A percentile compares a stretch with the other conserved stretches of the same genome.
phyloP scores from a whole-genome alignment of 345 rosid species.

The Noccaea bulbosa region DNA sequence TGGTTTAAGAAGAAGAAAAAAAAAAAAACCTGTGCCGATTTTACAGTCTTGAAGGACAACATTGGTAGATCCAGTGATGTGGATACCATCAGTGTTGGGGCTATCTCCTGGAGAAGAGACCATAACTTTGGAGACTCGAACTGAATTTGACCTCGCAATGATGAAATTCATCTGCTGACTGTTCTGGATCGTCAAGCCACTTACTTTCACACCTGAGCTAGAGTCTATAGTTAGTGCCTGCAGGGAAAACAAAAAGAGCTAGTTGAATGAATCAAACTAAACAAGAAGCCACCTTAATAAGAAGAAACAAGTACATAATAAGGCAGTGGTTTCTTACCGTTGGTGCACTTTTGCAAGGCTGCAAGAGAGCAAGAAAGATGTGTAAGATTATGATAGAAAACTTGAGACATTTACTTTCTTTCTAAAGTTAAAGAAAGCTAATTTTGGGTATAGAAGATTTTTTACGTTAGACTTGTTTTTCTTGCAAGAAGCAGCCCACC shows the following conservation, averaged over 20 bases:
- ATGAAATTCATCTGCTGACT: conserved; percentile 97
- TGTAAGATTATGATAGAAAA: conserved; percentile 33
- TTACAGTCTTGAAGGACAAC: conserved; percentile 86
- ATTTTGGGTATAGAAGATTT: conserved; percentile 1
- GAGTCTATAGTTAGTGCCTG: conserved; percentile 97
- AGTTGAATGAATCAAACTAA: conserved; percentile 39
- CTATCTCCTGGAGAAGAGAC: conserved; percentile 96
- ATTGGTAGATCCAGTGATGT: conserved; percentile 82
- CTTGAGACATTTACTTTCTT: not conserved
- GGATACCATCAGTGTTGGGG: conserved; percentile 99
- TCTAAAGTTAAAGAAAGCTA: conserved; percentile 16
- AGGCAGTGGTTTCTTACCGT: conserved; percentile 61
- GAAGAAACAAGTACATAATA: not conserved
- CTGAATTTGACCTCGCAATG: conserved; percentile 70
- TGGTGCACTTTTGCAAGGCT: conserved; percentile 96
- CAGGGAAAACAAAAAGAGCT: conserved; percentile 25
- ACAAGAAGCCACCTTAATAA: conserved; percentile 12
- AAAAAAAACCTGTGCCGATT: conserved; percentile 81
- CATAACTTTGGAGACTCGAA: conserved; percentile 64
- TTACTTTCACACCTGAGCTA: conserved; percentile 77
- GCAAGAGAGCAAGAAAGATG: conserved; percentile 42
- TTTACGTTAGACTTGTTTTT: conserved; percentile 83
- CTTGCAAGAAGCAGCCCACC: conserved; percentile 99
- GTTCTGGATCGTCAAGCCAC: conserved; percentile 86
- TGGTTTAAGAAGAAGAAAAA: conserved; percentile 14